Conservation (phyloP, 805 yeast species). For the Kluyveromyces aestuarii region DNA sequence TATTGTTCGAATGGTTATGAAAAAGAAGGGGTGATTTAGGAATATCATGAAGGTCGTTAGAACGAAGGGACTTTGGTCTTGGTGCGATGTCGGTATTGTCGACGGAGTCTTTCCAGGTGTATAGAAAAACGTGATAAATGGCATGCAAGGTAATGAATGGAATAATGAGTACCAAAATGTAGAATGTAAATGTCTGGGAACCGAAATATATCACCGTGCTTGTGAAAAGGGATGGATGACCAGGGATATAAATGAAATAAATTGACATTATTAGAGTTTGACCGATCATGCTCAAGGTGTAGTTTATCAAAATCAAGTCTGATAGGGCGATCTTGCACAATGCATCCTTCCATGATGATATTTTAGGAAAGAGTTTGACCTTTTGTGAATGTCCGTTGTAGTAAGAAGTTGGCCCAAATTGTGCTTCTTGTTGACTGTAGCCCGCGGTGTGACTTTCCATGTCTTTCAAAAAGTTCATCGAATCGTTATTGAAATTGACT, state of each 20-base stretch:
- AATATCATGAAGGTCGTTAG: not conserved
- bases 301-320: constrained; percentile 11
- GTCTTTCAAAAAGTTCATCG: constrained; percentile 8
- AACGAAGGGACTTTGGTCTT: not conserved
- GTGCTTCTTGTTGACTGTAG: not conserved
- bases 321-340: constrained; percentile 7
- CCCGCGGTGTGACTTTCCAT: constrained; percentile 3
- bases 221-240: constrained; percentile 25
- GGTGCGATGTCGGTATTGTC: constrained; percentile 3
- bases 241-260: constrained; percentile 34
- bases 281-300: constrained; percentile 23
- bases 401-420: not conserved
- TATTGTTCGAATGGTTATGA: not conserved
- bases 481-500: constrained; percentile 9
- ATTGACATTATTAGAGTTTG: constrained; percentile 30
- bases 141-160: constrained; percentile 25
- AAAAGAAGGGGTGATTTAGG: not conserved
- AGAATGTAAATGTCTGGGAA: constrained; percentile 22
- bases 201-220: constrained; percentile 28
- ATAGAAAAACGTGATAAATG: constrained; percentile 12
- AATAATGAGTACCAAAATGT: constrained; percentile 22
- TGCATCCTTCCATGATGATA: constrained; percentile 6
- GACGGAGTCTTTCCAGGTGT: constrained; percentile 17
- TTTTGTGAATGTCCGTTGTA: not conserved
- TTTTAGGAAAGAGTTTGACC: constrained; percentile 8